Evolutionary conservation across 202 grass and related monocot species (phyloP).

Genomic region (Panicum virgatum): DNA sequence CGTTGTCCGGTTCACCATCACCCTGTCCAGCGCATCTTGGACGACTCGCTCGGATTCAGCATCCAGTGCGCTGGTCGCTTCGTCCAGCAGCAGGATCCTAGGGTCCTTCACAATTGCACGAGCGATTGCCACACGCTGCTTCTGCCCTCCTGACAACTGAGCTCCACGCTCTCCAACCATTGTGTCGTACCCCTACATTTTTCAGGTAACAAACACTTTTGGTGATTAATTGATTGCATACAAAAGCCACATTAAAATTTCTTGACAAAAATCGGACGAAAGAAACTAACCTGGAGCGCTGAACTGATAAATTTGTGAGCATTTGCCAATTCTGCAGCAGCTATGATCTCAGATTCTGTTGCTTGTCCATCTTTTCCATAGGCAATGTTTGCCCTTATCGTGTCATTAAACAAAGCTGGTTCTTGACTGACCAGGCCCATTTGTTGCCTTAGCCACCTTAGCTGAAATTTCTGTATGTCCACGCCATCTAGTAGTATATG

Average conservation of each 20-base stretch:
- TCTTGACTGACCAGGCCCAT: slow-evolving; percentile 96
- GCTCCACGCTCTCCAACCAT: slow-evolving; percentile 77
- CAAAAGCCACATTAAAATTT: slow-evolving; percentile 7
- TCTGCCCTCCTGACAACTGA: slow-evolving; percentile 88
- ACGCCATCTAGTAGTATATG: slow-evolving; percentile 77
- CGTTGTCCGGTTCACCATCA: slow-evolving; percentile 84
- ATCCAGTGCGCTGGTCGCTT: slow-evolving; percentile 88
- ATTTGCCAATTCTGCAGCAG: slow-evolving; percentile 74
- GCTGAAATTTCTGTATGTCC: slow-evolving; percentile 77
- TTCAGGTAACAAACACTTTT: slow-evolving; percentile 32
- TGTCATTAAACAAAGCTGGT: slow-evolving; percentile 78
- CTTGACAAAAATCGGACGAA: not conserved
- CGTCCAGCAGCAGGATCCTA: slow-evolving; percentile 77
- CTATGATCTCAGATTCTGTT: slow-evolving; percentile 66
- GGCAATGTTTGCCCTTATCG: slow-evolving; percentile 78
- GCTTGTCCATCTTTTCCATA: slow-evolving; percentile 84
- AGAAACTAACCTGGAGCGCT: slow-evolving; percentile 59
- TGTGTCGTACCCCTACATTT: slow-evolving; percentile 74
- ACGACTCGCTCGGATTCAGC: slow-evolving; percentile 85
- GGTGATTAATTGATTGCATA: not conserved
- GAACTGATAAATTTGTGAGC: slow-evolving; percentile 85
- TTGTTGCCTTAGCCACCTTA: slow-evolving; percentile 83
- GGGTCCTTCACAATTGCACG: slow-evolving; percentile 87
- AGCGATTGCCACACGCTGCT: slow-evolving; percentile 86
- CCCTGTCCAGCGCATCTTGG: slow-evolving; percentile 72